Evolutionary conservation across 306 rosid species (phyloP).

Genomic region (Vigna nakashimae): DNA sequence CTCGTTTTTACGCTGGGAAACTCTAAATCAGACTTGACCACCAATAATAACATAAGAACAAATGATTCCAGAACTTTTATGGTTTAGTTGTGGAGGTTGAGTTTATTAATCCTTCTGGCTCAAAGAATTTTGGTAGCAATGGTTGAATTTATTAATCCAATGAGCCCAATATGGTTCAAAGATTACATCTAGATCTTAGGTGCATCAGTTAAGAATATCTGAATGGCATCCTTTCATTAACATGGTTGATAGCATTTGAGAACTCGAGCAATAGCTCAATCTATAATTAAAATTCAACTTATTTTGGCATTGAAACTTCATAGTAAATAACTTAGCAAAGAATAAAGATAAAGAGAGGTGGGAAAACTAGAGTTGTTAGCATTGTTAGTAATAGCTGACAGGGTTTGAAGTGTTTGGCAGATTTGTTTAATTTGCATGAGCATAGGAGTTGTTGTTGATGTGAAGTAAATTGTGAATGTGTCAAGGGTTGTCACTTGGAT

Average conservation of each 20-base stretch:
- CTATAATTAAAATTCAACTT: background rate
- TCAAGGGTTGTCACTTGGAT: slow-evolving; percentile 66
- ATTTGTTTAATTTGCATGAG: slow-evolving; percentile 17
- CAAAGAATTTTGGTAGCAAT: background rate
- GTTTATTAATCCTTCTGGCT: background rate
- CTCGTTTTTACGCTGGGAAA: too few species aligned
- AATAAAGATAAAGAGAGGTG: too few species aligned
- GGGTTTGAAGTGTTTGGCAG: slow-evolving; percentile 20
- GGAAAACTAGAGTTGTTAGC: background rate
- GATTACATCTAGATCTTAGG: too few species aligned
- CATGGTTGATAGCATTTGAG: background rate
- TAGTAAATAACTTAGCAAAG: background rate
- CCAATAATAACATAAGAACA: background rate
- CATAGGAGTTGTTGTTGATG: background rate
- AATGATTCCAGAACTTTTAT: background rate
- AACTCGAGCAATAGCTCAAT: background rate
- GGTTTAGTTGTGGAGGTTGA: background rate
- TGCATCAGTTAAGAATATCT: background rate
- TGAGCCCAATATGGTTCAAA: background rate
- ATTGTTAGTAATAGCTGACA: background rate
- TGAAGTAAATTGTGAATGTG: slow-evolving; percentile 29
- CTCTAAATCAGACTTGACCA: too few species aligned
- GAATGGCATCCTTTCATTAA: background rate
- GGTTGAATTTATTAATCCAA: background rate
- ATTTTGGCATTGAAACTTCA: slow-evolving; percentile 11